Conservation (phyloP, 2,329 filamentous ascomycete genomes). For the Cadophora sp. region DNA sequence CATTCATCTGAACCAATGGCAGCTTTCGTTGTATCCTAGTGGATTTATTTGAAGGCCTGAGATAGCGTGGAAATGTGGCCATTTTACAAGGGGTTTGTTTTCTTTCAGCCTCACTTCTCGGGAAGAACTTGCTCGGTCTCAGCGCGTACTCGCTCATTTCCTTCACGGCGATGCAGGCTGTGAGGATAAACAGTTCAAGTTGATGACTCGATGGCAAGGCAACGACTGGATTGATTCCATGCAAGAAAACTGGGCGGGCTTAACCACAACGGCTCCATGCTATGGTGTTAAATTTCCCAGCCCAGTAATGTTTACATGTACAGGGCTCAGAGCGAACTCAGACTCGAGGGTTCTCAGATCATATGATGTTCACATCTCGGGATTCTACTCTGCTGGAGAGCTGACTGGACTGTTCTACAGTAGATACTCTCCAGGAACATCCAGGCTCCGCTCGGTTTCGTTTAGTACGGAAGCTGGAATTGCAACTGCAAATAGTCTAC, state of each 20-base stretch:
- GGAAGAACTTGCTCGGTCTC: slow-evolving; percentile 40
- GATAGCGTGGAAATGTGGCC: too few species aligned
- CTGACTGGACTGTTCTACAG: slow-evolving; percentile 28
- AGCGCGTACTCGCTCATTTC: too few species aligned
- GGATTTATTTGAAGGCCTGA: too few species aligned
- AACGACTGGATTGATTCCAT: slow-evolving; percentile 46
- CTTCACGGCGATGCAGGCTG: slow-evolving; percentile 21
- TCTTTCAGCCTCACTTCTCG: too few species aligned
- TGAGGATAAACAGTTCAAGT: slow-evolving; percentile 47
- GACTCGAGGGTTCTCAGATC: slow-evolving; percentile 48
- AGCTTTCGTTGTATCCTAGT: background rate
- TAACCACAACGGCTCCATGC: slow-evolving; percentile 47
- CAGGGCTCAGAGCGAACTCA: slow-evolving; percentile 49
- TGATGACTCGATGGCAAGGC: slow-evolving; percentile 51
- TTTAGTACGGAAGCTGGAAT: slow-evolving; percentile 19
- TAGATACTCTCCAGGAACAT: slow-evolving; percentile 23
- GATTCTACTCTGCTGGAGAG: slow-evolving; percentile 31
- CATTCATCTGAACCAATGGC: background rate
- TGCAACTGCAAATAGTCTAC: background rate
- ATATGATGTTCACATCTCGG: slow-evolving; percentile 49
- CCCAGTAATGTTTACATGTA: slow-evolving; percentile 46
- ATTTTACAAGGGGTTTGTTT: too few species aligned
- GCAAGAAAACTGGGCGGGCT: slow-evolving; percentile 51
- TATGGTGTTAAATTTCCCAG: slow-evolving; percentile 45
- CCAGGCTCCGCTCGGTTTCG: slow-evolving; percentile 14